Percentiles rank a stretch among this genome's conserved stretches.
phyloP scores from a whole-genome alignment of 2,329 filamentous ascomycete species.

The Venturiaceae sp. region DNA sequence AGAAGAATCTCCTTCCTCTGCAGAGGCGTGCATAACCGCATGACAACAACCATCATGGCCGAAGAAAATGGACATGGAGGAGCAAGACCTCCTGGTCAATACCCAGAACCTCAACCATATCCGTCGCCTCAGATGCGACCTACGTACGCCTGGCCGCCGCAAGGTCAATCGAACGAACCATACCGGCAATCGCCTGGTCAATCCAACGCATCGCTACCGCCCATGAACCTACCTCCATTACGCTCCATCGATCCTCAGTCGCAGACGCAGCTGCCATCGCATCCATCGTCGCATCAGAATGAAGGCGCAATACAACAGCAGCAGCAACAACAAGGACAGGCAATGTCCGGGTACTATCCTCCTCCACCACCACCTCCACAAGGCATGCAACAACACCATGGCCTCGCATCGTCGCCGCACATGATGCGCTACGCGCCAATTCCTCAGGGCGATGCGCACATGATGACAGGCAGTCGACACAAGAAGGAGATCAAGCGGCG shows the following conservation, averaged over 20 bases:
- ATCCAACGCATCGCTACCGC: conserved; percentile 32
- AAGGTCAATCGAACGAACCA: conserved; percentile 28
- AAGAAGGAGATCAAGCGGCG: conserved; percentile 67
- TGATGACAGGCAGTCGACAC: conserved; percentile 53
- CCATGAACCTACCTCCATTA: conserved; percentile 41
- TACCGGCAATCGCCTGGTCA: conserved; percentile 37
- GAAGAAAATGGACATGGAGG: neutral
- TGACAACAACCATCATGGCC: neutral
- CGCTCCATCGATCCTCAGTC: conserved; percentile 36
- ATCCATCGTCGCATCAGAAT: conserved; percentile 16
- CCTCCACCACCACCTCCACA: conserved; percentile 23
- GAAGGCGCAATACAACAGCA: conserved; percentile 42
- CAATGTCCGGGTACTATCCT: conserved; percentile 42
- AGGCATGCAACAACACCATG: conserved; percentile 22
- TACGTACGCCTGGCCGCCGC: conserved; percentile 38
- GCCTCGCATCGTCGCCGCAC: conserved; percentile 38
- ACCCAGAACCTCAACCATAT: conserved; percentile 5
- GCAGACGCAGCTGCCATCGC: conserved; percentile 18
- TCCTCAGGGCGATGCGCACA: conserved; percentile 34
- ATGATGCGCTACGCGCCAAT: conserved; percentile 42
- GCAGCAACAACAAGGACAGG: conserved; percentile 32
- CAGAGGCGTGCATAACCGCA: neutral
- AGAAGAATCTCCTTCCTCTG: too few relatives aligned
- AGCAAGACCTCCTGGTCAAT: neutral
- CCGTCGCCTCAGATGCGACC: conserved; percentile 25